Conservation (phyloP, 805 yeast genomes). For the Dipodascopsis tothii region DNA sequence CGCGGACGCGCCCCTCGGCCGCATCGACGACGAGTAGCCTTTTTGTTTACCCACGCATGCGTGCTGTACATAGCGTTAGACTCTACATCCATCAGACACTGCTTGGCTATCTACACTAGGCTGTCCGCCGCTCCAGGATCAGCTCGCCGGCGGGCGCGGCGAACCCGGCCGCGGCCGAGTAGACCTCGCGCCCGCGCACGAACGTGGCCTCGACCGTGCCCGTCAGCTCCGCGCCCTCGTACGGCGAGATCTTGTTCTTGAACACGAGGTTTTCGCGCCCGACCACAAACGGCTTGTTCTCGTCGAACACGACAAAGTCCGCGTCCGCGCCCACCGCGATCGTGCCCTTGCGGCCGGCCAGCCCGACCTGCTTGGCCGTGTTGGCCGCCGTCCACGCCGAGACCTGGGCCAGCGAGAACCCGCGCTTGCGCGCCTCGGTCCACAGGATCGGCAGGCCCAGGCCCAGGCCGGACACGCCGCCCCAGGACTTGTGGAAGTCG, state of each 20-base stretch:
- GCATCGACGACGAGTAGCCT: not conserved
- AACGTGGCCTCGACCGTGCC: slow-evolving; percentile 74
- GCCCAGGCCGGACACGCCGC: slow-evolving; percentile 90
- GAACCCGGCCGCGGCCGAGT: not conserved
- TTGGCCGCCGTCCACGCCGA: slow-evolving; percentile 73
- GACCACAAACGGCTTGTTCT: slow-evolving; percentile 37
- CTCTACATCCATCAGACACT: too few species aligned
- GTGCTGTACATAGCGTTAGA: too few species aligned
- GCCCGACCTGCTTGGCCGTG: slow-evolving; percentile 81
- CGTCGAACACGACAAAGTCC: slow-evolving; percentile 77
- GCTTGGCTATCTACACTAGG: too few species aligned
- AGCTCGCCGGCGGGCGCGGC: not conserved
- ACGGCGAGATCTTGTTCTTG: slow-evolving; percentile 85
- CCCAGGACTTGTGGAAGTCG: slow-evolving; percentile 91
- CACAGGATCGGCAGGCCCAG: slow-evolving; percentile 75
- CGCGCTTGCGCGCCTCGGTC: slow-evolving; percentile 56
- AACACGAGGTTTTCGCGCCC: slow-evolving; percentile 51
- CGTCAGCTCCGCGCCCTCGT: slow-evolving; percentile 56
- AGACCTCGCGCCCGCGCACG: slow-evolving; percentile 62
- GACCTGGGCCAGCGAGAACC: slow-evolving; percentile 51
- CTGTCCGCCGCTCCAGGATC: not conserved
- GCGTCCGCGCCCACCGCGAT: slow-evolving; percentile 76
- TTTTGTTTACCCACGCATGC: not conserved
- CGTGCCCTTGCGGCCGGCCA: slow-evolving; percentile 63
- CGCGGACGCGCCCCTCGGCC: not conserved